A percentile compares a stretch with the other conserved stretches of the same genome.
Conservation (phyloP, 2,329 filamentous ascomycete genomes). For the Sclerotinia spermophila region DNA sequence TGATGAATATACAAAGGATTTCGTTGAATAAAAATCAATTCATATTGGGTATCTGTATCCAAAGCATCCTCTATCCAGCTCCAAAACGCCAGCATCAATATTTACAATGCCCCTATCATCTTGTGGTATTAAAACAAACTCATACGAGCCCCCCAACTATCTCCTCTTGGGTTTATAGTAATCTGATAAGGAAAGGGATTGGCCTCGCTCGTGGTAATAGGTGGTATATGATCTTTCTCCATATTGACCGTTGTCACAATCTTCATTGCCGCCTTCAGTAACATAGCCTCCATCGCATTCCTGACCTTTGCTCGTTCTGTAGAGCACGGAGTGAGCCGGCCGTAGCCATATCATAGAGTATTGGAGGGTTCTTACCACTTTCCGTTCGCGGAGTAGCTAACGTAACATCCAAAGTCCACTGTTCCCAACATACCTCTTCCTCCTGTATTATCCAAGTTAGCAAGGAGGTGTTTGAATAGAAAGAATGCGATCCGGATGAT, state of each 20-base stretch:
- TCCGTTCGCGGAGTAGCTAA: slow-evolving; percentile 86
- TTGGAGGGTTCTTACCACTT: slow-evolving; percentile 57
- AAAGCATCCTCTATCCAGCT: slow-evolving; percentile 27
- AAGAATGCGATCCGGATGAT: slow-evolving; percentile 12
- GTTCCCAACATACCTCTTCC: slow-evolving; percentile 71
- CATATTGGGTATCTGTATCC: slow-evolving; percentile 33
- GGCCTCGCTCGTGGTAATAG: slow-evolving; percentile 84
- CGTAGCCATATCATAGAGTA: neutral
- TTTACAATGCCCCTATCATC: slow-evolving; percentile 23
- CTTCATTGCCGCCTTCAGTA: slow-evolving; percentile 84
- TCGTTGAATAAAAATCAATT: slow-evolving; percentile 23
- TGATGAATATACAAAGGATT: neutral
- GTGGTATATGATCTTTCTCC: slow-evolving; percentile 94
- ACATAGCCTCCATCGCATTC: slow-evolving; percentile 83
- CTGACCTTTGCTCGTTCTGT: slow-evolving; percentile 83
- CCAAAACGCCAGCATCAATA: slow-evolving; percentile 18
- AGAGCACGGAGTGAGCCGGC: slow-evolving; percentile 14
- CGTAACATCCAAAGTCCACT: slow-evolving; percentile 92
- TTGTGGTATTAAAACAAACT: slow-evolving; percentile 48
- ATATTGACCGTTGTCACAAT: slow-evolving; percentile 82
- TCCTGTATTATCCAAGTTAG: slow-evolving; percentile 13
- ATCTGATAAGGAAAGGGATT: slow-evolving; percentile 97
- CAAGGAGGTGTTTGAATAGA: neutral
- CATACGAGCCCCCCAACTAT: slow-evolving; percentile 75
- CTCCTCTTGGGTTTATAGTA: slow-evolving; percentile 76